phyloP scores from a whole-genome alignment of 129 eudicot species.

The Mikania micrantha region DNA sequence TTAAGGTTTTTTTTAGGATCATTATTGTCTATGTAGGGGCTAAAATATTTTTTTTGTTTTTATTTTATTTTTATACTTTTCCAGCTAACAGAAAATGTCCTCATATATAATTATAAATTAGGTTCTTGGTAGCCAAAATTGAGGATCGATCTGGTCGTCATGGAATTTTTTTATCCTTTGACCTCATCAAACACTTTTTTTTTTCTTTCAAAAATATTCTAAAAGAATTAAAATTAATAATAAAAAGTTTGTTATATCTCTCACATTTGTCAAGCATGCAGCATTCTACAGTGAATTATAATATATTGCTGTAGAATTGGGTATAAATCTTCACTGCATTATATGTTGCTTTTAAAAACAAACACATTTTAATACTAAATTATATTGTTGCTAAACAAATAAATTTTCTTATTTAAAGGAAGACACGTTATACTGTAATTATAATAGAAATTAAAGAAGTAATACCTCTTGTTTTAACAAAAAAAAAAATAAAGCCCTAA shows the following conservation, averaged over 20 bases:
- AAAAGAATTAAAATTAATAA: not conserved
- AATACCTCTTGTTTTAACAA: too few relatives aligned
- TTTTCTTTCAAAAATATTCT: not conserved
- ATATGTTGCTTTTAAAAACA: too few relatives aligned
- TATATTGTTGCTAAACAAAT: too few relatives aligned
- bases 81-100: conserved; percentile 19
- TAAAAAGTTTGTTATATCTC: not conserved
- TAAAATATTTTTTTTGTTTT: not conserved
- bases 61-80: not conserved
- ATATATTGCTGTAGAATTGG: too few relatives aligned
- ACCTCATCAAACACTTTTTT: conserved; percentile 9
- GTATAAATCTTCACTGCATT: too few relatives aligned
- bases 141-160: conserved; percentile 27
- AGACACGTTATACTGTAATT: too few relatives aligned
- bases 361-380: too few relatives aligned
- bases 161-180: conserved; percentile 3
- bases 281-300: too few relatives aligned
- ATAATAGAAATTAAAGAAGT: too few relatives aligned
- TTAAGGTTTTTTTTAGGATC: not conserved
- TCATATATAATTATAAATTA: not conserved
- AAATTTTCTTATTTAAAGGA: too few relatives aligned
- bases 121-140: conserved; percentile 19
- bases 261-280: not conserved
- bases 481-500: too few relatives aligned
- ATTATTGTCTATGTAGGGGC: not conserved